phyloP scores from a whole-genome alignment of 139 green algal species.

The Tetraselmis chui region DNA sequence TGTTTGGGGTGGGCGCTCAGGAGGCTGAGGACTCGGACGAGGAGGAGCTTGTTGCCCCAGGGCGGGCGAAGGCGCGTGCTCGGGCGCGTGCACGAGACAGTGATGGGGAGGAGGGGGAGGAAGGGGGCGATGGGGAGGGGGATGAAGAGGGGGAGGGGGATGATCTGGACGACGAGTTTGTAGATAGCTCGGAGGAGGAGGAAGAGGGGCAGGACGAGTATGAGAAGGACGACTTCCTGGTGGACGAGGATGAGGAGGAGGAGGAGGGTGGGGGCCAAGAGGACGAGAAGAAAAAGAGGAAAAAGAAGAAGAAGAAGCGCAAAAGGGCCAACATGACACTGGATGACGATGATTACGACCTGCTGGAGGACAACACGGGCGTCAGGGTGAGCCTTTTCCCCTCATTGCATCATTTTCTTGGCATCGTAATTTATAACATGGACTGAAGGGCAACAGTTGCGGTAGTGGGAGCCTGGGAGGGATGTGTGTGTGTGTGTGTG shows the following conservation, averaged over 20 bases:
- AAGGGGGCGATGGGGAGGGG: conserved; percentile 1
- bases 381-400: background rate
- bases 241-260: conserved; percentile 27
- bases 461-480: background rate
- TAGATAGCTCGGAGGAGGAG: conserved; percentile 22
- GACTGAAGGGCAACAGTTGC: background rate
- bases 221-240: conserved; percentile 36
- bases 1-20: conserved; percentile 8
- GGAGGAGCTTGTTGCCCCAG: background rate
- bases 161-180: conserved; percentile 1
- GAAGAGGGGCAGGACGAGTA: conserved; percentile 28
- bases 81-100: background rate
- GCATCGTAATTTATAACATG: background rate
- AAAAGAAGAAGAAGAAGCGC: conserved; percentile 19
- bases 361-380: conserved; percentile 69
- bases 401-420: background rate
- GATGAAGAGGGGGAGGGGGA: conserved; percentile 2
- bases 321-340: conserved; percentile 45
- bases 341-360: conserved; percentile 88
- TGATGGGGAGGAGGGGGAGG: conserved; percentile 5
- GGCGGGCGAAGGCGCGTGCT: background rate
- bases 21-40: conserved; percentile 11
- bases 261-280: conserved; percentile 22
- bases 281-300: conserved; percentile 43
- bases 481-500: background rate